A percentile compares a stretch with the other conserved stretches of the same genome.
Evolutionary conservation across 305 asterid species (phyloP).

Genomic region (Fraxinus velutina): DNA sequence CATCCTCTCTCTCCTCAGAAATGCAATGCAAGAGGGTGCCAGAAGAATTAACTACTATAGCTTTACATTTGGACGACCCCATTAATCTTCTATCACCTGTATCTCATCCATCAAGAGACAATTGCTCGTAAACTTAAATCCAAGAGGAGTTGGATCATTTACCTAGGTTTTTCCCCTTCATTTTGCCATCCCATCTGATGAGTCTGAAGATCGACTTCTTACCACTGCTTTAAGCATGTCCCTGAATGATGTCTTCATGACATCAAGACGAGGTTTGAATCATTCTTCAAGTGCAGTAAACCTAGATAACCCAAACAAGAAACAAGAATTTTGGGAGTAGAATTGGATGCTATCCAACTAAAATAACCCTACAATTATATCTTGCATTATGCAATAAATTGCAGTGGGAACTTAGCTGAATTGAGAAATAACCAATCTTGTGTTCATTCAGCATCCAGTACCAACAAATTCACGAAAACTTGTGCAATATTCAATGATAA

Average conservation of each 20-base stretch:
- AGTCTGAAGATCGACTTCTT: background rate
- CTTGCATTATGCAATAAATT: background rate
- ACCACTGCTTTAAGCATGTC: conserved; percentile 7
- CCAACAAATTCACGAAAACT: background rate
- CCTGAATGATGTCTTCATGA: background rate
- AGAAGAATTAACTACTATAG: background rate
- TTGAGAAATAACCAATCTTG: background rate
- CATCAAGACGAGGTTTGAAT: background rate
- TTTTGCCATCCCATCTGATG: background rate
- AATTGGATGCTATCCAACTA: background rate
- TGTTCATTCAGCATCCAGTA: background rate
- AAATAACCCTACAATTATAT: background rate
- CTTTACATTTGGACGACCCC: background rate
- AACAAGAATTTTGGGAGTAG: background rate
- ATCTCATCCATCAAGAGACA: conserved; percentile 10
- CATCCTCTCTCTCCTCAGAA: background rate
- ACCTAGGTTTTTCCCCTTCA: background rate
- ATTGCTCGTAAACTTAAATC: conserved; percentile 3
- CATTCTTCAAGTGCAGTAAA: background rate
- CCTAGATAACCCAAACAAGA: background rate
- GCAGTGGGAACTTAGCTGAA: background rate
- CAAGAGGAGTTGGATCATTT: conserved; percentile 2
- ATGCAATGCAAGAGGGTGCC: background rate
- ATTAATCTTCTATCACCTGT: background rate
- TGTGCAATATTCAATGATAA: background rate